phyloP scores from a whole-genome alignment of 163 green algal genomes.

The Volvox carteri region DNA sequence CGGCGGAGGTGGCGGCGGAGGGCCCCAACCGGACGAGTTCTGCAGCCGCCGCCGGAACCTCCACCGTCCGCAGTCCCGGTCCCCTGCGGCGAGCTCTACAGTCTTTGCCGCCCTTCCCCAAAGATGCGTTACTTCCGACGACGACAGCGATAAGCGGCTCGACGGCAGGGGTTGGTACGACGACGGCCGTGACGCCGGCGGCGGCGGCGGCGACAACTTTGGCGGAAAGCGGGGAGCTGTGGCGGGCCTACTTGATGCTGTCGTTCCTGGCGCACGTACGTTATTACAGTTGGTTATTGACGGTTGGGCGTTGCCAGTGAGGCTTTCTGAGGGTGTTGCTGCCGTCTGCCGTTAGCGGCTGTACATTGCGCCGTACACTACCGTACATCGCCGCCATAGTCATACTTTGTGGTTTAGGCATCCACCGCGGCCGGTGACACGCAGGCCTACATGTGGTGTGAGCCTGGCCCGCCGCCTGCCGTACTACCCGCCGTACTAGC shows the following conservation, averaged over 20 bases:
- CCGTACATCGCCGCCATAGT: no score
- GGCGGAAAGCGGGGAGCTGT: conserved; percentile 27
- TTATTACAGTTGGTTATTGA: background rate
- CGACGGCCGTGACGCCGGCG: background rate
- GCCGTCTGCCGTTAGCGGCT: no score
- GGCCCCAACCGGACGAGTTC: no score
- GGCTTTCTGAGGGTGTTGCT: no score
- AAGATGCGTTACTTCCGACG: background rate
- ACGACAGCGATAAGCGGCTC: background rate
- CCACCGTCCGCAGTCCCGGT: background rate
- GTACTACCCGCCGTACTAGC: conserved; percentile 61
- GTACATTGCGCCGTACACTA: no score
- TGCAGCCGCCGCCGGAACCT: background rate
- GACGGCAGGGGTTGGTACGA: background rate
- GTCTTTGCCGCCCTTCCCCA: conserved; percentile 27
- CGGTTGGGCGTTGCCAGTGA: no score
- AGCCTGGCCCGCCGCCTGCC: conserved; percentile 32
- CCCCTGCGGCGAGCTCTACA: background rate
- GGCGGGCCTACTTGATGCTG: conserved; percentile 64
- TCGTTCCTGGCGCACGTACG: conserved; percentile 67
- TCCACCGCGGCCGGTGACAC: no score
- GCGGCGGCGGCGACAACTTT: no score
- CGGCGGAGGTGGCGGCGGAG: background rate
- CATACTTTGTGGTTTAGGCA: no score
- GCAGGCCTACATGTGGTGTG: conserved; percentile 72